Evolutionary conservation across 2,329 filamentous ascomycete genomes (phyloP).

Genomic region (Colletotrichum brevisporum): DNA sequence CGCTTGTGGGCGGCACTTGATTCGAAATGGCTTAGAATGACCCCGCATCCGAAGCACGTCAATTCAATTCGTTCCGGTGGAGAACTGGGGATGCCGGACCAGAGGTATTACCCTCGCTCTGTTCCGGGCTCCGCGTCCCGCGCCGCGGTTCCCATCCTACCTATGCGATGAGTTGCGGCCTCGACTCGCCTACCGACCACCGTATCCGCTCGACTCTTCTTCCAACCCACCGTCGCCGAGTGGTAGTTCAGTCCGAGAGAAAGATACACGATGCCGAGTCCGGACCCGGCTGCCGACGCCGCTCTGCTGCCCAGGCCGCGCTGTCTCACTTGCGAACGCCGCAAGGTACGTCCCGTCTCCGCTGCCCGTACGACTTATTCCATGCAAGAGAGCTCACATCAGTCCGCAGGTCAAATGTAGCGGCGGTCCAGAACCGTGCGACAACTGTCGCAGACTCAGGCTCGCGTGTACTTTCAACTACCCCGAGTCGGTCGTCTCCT

Average conservation of each 20-base stretch:
- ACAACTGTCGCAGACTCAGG: slow-evolving; percentile 18
- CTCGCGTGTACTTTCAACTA: slow-evolving; percentile 32
- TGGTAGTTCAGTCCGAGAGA: neutral
- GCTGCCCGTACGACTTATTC: too few relatives aligned
- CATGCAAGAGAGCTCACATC: neutral
- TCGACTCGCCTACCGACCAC: too few relatives aligned
- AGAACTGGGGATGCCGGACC: slow-evolving; percentile 25
- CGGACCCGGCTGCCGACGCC: slow-evolving; percentile 9
- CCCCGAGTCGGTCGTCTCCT: slow-evolving; percentile 4
- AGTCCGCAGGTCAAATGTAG: slow-evolving; percentile 18
- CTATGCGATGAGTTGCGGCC: too few relatives aligned
- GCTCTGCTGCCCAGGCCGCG: slow-evolving; percentile 15
- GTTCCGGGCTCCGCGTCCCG: slow-evolving; percentile 19
- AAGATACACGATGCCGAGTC: slow-evolving; percentile 24
- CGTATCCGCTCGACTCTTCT: too few relatives aligned
- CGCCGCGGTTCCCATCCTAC: too few relatives aligned
- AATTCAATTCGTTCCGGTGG: slow-evolving; percentile 26
- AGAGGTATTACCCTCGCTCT: slow-evolving; percentile 29
- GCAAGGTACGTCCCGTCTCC: slow-evolving; percentile 7
- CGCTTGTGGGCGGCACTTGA: slow-evolving; percentile 8
- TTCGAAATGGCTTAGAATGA: slow-evolving; percentile 14
- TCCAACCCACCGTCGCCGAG: too few relatives aligned
- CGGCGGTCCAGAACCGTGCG: slow-evolving; percentile 24
- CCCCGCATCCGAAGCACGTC: slow-evolving; percentile 33
- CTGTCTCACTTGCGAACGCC: slow-evolving; percentile 29